Conservation (phyloP, 2,329 filamentous ascomycete genomes). For the Westerdykella sp. region DNA sequence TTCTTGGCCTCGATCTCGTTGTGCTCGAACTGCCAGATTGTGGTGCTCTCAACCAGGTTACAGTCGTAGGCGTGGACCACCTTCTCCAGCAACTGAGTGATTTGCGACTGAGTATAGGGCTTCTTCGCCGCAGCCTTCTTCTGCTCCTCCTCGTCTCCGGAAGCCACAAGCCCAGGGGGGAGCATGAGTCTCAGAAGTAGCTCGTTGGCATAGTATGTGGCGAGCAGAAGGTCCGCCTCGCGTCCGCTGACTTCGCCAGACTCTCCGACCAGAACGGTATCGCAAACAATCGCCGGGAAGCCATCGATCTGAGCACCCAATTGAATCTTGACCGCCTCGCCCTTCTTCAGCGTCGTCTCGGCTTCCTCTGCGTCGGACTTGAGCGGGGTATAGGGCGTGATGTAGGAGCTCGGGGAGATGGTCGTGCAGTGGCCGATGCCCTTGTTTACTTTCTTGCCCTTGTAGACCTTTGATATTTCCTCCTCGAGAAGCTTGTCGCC, state of each 20-base stretch:
- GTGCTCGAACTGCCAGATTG: slow-evolving; percentile 90
- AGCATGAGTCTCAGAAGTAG: slow-evolving; percentile 84
- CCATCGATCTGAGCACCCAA: slow-evolving; percentile 98
- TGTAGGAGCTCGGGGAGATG: slow-evolving; percentile 85
- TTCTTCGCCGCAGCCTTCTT: slow-evolving; percentile 77
- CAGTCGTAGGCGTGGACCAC: slow-evolving; percentile 84
- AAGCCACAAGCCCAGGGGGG: slow-evolving; percentile 76
- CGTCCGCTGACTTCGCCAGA: slow-evolving; percentile 65
- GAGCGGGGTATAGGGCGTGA: slow-evolving; percentile 95
- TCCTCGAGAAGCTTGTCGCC: slow-evolving; percentile 93
- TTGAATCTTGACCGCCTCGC: slow-evolving; percentile 93
- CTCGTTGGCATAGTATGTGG: slow-evolving; percentile 94
- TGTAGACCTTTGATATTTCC: slow-evolving; percentile 92
- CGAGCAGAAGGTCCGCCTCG: slow-evolving; percentile 79
- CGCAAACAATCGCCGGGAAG: slow-evolving; percentile 92
- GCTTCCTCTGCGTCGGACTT: slow-evolving; percentile 82
- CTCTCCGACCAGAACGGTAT: slow-evolving; percentile 71
- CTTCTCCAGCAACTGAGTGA: slow-evolving; percentile 83
- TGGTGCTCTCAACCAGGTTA: slow-evolving; percentile 95
- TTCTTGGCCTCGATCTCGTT: slow-evolving; percentile 98
- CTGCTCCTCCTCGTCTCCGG: slow-evolving; percentile 89
- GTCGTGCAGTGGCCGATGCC: slow-evolving; percentile 93
- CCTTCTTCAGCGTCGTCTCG: slow-evolving; percentile 68
- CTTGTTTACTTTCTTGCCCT: slow-evolving; percentile 95
- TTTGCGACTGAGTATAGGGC: slow-evolving; percentile 76